Conservation (phyloP, 2,329 filamentous ascomycete species). For the Trichoderma afroharzianum region DNA sequence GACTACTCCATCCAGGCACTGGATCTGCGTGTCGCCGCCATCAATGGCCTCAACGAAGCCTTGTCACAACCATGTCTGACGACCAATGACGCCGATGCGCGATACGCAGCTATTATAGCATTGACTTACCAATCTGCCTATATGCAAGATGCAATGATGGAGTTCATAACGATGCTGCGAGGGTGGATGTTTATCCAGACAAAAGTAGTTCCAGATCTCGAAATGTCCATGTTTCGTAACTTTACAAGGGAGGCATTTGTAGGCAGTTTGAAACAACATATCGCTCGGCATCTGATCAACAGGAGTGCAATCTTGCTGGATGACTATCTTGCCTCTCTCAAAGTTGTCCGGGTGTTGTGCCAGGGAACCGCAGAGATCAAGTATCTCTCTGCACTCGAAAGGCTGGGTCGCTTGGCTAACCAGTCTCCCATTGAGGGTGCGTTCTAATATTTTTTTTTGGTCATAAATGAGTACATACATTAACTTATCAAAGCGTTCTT, state of each 20-base stretch:
- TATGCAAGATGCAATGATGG: conserved; percentile 38
- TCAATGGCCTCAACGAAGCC: conserved; percentile 34
- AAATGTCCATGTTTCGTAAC: background rate
- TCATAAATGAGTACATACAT: background rate
- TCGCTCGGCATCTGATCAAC: background rate
- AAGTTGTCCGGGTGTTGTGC: background rate
- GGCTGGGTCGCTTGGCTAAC: background rate
- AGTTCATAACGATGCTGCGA: conserved; percentile 38
- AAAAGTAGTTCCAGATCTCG: background rate
- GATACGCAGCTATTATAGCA: conserved; percentile 35
- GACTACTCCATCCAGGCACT: conserved; percentile 30
- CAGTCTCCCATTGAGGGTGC: background rate
- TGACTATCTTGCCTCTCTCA: background rate
- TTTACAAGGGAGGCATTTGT: background rate
- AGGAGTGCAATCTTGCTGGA: background rate
- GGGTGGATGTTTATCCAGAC: conserved; percentile 30
- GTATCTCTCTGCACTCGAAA: background rate
- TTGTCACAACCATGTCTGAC: conserved; percentile 29
- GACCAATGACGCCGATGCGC: conserved; percentile 33
- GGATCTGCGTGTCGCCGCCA: conserved; percentile 37
- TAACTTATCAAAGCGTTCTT: background rate
- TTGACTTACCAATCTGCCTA: conserved; percentile 38
- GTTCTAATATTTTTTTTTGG: background rate
- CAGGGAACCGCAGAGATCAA: background rate
- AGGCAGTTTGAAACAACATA: background rate